phyloP scores from a whole-genome alignment of 345 rosid genomes.

The Excoecaria cochinchinensis region DNA sequence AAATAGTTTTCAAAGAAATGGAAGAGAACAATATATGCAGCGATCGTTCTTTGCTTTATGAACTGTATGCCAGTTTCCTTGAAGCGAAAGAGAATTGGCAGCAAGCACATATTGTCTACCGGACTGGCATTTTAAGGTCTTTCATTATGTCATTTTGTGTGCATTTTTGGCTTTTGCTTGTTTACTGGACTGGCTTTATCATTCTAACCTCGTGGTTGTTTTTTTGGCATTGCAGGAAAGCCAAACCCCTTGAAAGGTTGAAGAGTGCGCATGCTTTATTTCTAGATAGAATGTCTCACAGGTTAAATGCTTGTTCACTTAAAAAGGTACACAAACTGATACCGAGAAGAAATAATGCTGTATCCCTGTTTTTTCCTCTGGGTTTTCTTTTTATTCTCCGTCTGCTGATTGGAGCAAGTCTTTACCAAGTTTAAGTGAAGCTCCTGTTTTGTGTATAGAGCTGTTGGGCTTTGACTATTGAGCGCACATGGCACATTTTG shows the following conservation, averaged over 20 bases:
- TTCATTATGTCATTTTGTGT: not conserved
- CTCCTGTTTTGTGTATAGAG: not conserved
- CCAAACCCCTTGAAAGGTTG: slow-evolving; percentile 66
- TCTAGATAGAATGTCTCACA: slow-evolving; percentile 61
- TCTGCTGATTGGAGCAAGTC: not conserved
- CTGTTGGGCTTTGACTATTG: not conserved
- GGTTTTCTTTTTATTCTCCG: not conserved
- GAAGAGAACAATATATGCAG: slow-evolving; percentile 52
- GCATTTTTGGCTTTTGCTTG: not conserved
- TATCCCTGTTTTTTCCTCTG: not conserved
- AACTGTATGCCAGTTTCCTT: slow-evolving; percentile 71
- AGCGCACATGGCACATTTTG: not conserved
- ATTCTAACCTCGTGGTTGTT: slow-evolving; percentile 10
- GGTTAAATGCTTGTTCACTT: slow-evolving; percentile 42
- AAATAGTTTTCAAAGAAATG: slow-evolving; percentile 54
- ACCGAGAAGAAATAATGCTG: not conserved
- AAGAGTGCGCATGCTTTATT: slow-evolving; percentile 56
- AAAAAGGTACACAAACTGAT: slow-evolving; percentile 42
- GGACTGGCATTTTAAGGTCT: slow-evolving; percentile 70
- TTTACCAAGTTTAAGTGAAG: not conserved
- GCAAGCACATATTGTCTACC: slow-evolving; percentile 63
- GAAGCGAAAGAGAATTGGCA: slow-evolving; percentile 73
- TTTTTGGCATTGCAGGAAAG: slow-evolving; percentile 45
- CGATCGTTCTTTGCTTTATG: slow-evolving; percentile 57
- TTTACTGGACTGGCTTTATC: not conserved